phyloP scores from a whole-genome alignment of 768 basidiomycete genomes.

The Mycena amicta region DNA sequence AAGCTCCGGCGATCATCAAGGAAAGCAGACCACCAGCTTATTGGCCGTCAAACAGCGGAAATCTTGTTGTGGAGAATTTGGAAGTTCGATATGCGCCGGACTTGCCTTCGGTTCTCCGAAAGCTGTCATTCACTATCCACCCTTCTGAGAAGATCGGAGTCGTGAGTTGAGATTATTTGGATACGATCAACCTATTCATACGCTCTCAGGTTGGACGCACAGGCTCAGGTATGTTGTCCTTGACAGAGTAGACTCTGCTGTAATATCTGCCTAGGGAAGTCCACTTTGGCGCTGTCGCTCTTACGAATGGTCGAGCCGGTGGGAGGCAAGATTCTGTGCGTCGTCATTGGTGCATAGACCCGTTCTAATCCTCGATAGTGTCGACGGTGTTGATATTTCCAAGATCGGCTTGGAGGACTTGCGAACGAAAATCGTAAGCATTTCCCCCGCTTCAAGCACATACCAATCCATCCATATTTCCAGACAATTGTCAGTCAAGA shows the following conservation, averaged over 20 bases:
- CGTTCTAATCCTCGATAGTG: conserved; percentile 33
- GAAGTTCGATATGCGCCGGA: conserved; percentile 65
- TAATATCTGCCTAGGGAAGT: conserved; percentile 74
- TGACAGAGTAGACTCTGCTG: too few relatives aligned
- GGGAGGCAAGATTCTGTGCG: conserved; percentile 60
- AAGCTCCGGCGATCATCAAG: conserved; percentile 63
- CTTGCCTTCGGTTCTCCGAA: conserved; percentile 60
- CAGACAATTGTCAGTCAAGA: conserved; percentile 79
- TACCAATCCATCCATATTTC: not conserved
- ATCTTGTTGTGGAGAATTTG: conserved; percentile 59
- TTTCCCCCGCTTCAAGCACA: not conserved
- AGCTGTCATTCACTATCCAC: conserved; percentile 58
- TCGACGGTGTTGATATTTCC: conserved; percentile 72
- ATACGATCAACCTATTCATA: too few relatives aligned
- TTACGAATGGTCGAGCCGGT: conserved; percentile 65
- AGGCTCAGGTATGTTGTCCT: too few relatives aligned
- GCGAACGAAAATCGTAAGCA: conserved; percentile 57
- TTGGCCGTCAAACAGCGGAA: conserved; percentile 67
- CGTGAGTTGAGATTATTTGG: conserved; percentile 65
- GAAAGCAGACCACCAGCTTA: conserved; percentile 66
- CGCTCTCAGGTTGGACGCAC: too few relatives aligned
- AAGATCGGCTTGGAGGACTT: conserved; percentile 71
- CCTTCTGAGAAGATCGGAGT: conserved; percentile 72
- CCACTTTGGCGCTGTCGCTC: conserved; percentile 58
- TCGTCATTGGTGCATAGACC: not conserved